Percentiles rank a stretch among this genome's conserved stretches.
Evolutionary conservation across 2,329 filamentous ascomycete species (phyloP).

Genomic region (Fusarium oligoseptatum): DNA sequence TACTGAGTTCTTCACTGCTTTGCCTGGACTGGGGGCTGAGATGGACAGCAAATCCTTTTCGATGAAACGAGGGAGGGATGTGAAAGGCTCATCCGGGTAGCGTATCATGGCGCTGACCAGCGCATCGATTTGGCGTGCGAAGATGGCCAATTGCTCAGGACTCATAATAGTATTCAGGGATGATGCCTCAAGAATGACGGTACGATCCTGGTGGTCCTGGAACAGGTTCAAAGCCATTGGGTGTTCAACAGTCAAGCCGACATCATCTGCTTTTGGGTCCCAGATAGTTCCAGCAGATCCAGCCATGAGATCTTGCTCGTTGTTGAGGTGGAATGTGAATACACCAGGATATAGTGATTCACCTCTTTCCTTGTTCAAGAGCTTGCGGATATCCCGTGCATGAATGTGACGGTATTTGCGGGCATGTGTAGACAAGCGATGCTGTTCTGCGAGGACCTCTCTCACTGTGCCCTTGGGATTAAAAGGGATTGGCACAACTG

Average conservation of each 20-base stretch:
- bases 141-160: not conserved
- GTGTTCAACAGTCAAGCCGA: constrained; percentile 8
- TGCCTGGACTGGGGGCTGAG: not conserved
- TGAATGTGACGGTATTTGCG: constrained; percentile 2
- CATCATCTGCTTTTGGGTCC: not conserved
- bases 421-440: not conserved
- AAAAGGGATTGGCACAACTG: constrained; percentile 7
- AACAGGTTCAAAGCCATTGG: constrained; percentile 12
- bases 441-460: constrained; percentile 6
- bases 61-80: not conserved
- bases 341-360: constrained; percentile 8
- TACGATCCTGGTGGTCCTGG: not conserved
- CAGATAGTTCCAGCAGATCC: constrained; percentile 5
- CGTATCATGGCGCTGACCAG: constrained; percentile 6
- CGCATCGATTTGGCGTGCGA: constrained; percentile 2
- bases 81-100: not conserved
- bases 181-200: constrained; percentile 6
- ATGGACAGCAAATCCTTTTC: constrained; percentile 2
- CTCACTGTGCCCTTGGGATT: constrained; percentile 8
- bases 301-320: not conserved
- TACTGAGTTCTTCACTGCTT: not conserved
- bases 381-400: constrained; percentile 7
- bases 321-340: constrained; percentile 6
- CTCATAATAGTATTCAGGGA: constrained; percentile 9
- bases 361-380: constrained; percentile 3